Evolutionary conservation across 306 rosid genomes (phyloP).

Genomic region (Cicer cuneatum): DNA sequence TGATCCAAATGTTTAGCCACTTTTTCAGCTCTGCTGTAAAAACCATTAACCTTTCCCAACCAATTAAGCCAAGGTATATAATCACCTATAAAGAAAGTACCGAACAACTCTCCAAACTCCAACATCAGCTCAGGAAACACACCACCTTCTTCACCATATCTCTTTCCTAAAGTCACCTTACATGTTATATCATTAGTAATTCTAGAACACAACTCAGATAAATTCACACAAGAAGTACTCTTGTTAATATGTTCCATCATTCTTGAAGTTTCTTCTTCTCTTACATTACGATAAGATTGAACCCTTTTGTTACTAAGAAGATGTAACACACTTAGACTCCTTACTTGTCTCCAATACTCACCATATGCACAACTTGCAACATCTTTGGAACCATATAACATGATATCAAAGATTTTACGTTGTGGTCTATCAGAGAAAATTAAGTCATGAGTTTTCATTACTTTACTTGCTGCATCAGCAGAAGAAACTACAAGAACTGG

Average conservation of each 20-base stretch:
- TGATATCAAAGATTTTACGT: constrained; percentile 18
- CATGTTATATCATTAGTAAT: constrained; percentile 40
- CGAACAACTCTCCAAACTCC: constrained; percentile 39
- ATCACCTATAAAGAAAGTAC: constrained; percentile 24
- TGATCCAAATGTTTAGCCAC: constrained; percentile 34
- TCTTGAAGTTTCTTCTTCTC: constrained; percentile 35
- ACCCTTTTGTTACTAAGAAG: constrained; percentile 41
- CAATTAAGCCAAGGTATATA: constrained; percentile 45
- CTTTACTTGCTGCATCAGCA: constrained; percentile 29
- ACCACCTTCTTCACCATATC: constrained; percentile 39
- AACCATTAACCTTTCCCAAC: constrained; percentile 40
- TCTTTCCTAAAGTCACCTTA: constrained; percentile 35
- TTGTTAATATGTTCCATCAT: constrained; percentile 17
- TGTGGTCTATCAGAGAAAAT: constrained; percentile 35
- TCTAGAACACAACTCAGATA: constrained; percentile 24
- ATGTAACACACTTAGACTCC: constrained; percentile 33
- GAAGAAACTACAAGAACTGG: constrained; percentile 8
- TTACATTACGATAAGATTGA: constrained; percentile 5
- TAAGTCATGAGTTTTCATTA: constrained; percentile 38
- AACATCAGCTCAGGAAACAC: constrained; percentile 30
- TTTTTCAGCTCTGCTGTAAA: constrained; percentile 24
- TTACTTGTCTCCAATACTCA: constrained; percentile 34
- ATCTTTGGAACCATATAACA: constrained; percentile 26
- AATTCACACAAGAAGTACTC: constrained; percentile 8
- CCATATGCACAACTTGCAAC: constrained; percentile 37